Conservation (phyloP, 768 basidiomycete genomes). For the Mycena vitilis region DNA sequence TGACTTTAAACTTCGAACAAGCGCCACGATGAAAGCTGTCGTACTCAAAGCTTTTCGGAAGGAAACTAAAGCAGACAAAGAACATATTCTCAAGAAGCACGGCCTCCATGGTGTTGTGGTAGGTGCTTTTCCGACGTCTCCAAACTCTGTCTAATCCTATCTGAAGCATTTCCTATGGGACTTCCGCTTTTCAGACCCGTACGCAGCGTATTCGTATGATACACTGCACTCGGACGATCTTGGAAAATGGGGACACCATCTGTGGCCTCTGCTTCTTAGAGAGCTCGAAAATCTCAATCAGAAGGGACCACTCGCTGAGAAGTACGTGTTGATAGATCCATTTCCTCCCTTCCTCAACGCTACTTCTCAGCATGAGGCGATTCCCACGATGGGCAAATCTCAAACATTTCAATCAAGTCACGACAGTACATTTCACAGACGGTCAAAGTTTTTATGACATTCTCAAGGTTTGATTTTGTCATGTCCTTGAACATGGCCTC, state of each 20-base stretch:
- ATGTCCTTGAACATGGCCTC: too few species aligned
- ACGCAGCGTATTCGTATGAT: conserved; percentile 42
- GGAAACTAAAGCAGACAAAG: conserved; percentile 26
- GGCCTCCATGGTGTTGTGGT: conserved; percentile 41
- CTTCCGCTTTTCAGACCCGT: conserved; percentile 40
- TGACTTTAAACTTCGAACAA: conserved; percentile 33
- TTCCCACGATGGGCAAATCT: conserved; percentile 45
- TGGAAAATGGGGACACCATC: conserved; percentile 45
- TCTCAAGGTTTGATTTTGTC: conserved; percentile 38
- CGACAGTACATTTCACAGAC: conserved; percentile 43
- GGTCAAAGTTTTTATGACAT: conserved; percentile 45
- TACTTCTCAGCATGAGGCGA: conserved; percentile 39
- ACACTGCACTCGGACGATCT: conserved; percentile 43
- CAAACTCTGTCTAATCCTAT: conserved; percentile 3
- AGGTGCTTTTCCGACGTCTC: not conserved
- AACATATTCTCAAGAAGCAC: conserved; percentile 37
- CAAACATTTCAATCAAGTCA: conserved; percentile 45
- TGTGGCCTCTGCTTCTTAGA: conserved; percentile 37
- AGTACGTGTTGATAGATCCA: conserved; percentile 26
- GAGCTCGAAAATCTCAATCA: conserved; percentile 33
- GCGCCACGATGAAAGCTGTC: conserved; percentile 37
- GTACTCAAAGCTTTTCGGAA: conserved; percentile 28
- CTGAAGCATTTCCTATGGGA: conserved; percentile 44
- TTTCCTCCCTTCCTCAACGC: not conserved
- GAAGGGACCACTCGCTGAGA: conserved; percentile 33